These are phyloP conservation scores for Rhizopogon vinicolor DNA, from an alignment of 768 basidiomycete species.

Conservation along the genomic window DNA sequence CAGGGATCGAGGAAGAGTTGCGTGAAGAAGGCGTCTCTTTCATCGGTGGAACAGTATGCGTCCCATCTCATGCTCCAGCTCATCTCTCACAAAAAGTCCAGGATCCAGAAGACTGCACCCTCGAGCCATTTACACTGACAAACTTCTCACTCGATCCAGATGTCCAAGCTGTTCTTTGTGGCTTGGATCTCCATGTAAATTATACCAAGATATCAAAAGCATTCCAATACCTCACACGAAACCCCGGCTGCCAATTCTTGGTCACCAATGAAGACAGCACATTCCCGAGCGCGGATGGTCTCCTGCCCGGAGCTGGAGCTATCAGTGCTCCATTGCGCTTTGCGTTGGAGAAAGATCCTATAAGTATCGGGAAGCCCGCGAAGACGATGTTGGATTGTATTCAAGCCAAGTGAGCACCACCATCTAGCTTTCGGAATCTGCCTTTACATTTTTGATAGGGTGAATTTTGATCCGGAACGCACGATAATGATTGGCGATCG, in stretches of 20 bases:
- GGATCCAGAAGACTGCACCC: constrained; percentile 82
- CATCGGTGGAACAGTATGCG: constrained; percentile 79
- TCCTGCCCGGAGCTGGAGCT: constrained; percentile 84
- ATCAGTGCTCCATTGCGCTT: constrained; percentile 79
- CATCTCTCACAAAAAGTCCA: constrained; percentile 24
- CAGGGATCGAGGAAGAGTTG: constrained; percentile 90
- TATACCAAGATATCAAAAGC: constrained; percentile 95
- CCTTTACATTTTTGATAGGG: constrained; percentile 38
- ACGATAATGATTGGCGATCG: constrained; percentile 98
- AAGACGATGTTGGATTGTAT: constrained; percentile 92
- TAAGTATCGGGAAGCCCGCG: constrained; percentile 88
- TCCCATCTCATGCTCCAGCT: background rate
- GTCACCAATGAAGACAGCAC: constrained; percentile 93
- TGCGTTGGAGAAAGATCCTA: constrained; percentile 64
- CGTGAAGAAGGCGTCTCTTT: constrained; percentile 77
- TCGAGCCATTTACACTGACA: constrained; percentile 61
- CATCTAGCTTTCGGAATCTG: constrained; percentile 4
- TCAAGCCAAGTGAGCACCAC: constrained; percentile 54
- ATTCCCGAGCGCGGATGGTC: constrained; percentile 67
- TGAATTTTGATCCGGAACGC: constrained; percentile 77
- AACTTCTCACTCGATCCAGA: constrained; percentile 71
- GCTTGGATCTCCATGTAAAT: constrained; percentile 81
- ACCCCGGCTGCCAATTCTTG: constrained; percentile 78
- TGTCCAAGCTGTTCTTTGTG: constrained; percentile 93
- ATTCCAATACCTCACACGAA: constrained; percentile 81